Evolutionary conservation across 1,139 yeast species (phyloP).

Genomic region (Meyerozyma guilliermondii): DNA sequence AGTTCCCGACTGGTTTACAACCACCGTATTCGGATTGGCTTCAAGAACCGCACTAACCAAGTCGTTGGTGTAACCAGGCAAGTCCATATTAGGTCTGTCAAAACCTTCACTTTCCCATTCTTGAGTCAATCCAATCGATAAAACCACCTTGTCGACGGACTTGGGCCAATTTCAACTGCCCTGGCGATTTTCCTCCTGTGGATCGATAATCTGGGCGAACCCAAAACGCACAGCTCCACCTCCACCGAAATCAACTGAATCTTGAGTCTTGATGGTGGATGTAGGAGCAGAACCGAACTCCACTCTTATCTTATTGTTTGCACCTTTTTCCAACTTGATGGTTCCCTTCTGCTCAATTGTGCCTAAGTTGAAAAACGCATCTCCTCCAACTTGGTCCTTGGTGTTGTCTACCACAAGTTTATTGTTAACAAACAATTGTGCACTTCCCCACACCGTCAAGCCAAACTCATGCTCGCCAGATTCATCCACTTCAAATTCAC

Average conservation of each 20-base stretch:
- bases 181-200: conserved; percentile 26
- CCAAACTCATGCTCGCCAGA: conserved; percentile 52
- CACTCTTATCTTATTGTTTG: conserved; percentile 36
- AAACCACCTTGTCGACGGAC: conserved; percentile 39
- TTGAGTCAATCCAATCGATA: conserved; percentile 40
- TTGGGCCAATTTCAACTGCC: conserved; percentile 42
- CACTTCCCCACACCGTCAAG: conserved; percentile 48
- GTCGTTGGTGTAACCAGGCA: conserved; percentile 10
- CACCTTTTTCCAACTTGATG: conserved; percentile 34
- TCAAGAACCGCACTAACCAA: conserved; percentile 7
- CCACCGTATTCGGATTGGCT: conserved; percentile 3
- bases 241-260: conserved; percentile 17
- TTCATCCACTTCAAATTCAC: conserved; percentile 40
- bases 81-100: conserved; percentile 36
- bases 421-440: conserved; percentile 46
- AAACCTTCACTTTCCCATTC: conserved; percentile 50
- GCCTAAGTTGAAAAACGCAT: conserved; percentile 44
- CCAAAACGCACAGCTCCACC: conserved; percentile 33
- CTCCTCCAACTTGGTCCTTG: conserved; percentile 46
- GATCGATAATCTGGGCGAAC: conserved; percentile 15
- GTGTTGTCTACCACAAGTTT: conserved; percentile 53
- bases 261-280: conserved; percentile 18
- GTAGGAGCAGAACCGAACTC: conserved; percentile 53
- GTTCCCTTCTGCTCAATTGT: conserved; percentile 43
- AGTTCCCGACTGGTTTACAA: conserved; percentile 10